phyloP scores from a whole-genome alignment of 257 asterid species.

The Fraxinus excelsior region DNA sequence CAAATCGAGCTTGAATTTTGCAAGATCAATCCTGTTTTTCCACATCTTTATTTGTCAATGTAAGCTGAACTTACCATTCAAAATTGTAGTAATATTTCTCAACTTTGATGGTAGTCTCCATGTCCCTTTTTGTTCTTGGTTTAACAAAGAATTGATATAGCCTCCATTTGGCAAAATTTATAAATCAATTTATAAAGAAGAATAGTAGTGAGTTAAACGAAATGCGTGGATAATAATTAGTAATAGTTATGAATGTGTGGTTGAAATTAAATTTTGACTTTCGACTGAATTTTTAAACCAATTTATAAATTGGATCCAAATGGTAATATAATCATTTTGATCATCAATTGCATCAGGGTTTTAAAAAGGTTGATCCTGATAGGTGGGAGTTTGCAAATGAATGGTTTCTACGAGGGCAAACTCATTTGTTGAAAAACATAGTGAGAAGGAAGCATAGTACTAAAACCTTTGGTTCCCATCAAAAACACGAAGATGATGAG shows the following conservation, averaged over 20 bases:
- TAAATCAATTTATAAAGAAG: too few species aligned
- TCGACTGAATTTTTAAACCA: too few species aligned
- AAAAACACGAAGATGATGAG: slow-evolving; percentile 38
- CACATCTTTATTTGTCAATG: not conserved
- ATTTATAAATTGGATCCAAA: too few species aligned
- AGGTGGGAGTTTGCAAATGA: slow-evolving; percentile 90
- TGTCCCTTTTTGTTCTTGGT: not conserved
- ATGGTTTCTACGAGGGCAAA: slow-evolving; percentile 83
- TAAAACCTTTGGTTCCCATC: slow-evolving; percentile 9
- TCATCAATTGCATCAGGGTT: slow-evolving; percentile 54
- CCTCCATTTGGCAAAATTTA: too few species aligned
- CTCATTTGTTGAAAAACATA: slow-evolving; percentile 67
- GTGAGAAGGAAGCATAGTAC: slow-evolving; percentile 45
- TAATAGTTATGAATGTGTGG: too few species aligned
- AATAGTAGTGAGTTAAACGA: too few species aligned
- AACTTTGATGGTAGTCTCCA: not conserved
- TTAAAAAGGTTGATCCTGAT: slow-evolving; percentile 84
- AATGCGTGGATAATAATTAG: too few species aligned
- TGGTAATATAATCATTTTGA: not conserved
- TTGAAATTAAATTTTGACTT: too few species aligned
- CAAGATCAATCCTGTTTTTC: not conserved
- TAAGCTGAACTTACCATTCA: not conserved
- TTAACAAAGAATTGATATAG: not conserved
- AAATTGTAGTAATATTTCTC: not conserved
- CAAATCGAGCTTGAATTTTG: not conserved